phyloP scores from a whole-genome alignment of 2,329 filamentous ascomycete genomes.

The Fusarium mexicanum region DNA sequence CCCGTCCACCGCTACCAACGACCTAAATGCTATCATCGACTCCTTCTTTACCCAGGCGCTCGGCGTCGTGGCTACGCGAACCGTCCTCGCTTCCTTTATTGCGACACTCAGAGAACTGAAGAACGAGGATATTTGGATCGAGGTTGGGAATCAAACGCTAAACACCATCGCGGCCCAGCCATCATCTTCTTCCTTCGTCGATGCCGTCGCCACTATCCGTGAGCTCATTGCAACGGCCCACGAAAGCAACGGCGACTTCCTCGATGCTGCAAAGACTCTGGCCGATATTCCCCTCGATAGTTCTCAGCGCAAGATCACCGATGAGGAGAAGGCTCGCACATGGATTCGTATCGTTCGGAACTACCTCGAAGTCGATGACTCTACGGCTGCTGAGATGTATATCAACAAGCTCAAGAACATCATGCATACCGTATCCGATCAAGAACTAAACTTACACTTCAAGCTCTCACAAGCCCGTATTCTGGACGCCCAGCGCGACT shows the following conservation, averaged over 20 bases:
- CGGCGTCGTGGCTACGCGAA: slow-evolving; percentile 79
- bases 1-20: slow-evolving; percentile 53
- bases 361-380: slow-evolving; percentile 94
- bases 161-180: slow-evolving; percentile 68
- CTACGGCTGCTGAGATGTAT: slow-evolving; percentile 83
- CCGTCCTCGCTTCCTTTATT: slow-evolving; percentile 75
- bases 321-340: slow-evolving; percentile 82
- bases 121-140: slow-evolving; percentile 74
- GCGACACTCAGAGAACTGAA: slow-evolving; percentile 68
- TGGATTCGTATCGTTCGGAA: slow-evolving; percentile 96
- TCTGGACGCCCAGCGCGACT: slow-evolving; percentile 87
- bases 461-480: slow-evolving; percentile 92
- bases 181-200: slow-evolving; percentile 78
- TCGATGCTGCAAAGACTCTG: slow-evolving; percentile 78
- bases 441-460: slow-evolving; percentile 83
- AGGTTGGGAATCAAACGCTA: slow-evolving; percentile 79
- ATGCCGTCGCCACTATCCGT: slow-evolving; percentile 82
- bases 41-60: slow-evolving; percentile 74
- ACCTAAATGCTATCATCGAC: slow-evolving; percentile 75
- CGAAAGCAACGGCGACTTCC: slow-evolving; percentile 83
- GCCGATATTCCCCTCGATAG: slow-evolving; percentile 88
- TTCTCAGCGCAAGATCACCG: slow-evolving; percentile 83
- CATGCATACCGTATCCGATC: slow-evolving; percentile 80
- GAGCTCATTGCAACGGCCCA: slow-evolving; percentile 85
- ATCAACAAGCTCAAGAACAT: slow-evolving; percentile 96